Percentiles rank a stretch among this genome's conserved stretches.
Evolutionary conservation across 805 yeast species (phyloP).

Genomic region (Wickerhamiella cacticola): DNA sequence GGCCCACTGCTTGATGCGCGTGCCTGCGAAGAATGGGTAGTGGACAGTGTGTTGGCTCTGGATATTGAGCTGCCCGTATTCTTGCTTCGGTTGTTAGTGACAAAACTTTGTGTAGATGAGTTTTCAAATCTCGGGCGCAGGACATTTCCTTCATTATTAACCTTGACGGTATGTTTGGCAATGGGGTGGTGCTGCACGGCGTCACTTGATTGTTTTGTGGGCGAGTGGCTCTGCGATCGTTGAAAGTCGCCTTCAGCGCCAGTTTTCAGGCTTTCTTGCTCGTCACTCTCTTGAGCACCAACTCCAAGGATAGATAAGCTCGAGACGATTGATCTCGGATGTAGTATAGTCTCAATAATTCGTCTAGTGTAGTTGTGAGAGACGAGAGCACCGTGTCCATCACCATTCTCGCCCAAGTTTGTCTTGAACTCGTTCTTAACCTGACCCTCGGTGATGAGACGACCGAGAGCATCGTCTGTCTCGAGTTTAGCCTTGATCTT

Average conservation of each 20-base stretch:
- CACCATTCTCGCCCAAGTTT: neutral
- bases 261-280: neutral
- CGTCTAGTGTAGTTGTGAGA: neutral
- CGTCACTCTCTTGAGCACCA: neutral
- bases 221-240: no score
- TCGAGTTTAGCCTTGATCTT: neutral
- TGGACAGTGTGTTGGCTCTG: neutral
- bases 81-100: neutral
- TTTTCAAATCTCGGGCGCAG: neutral
- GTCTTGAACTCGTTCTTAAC: conserved; percentile 7
- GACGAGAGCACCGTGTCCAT: conserved; percentile 5
- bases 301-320: neutral
- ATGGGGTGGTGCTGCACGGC: neutral
- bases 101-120: neutral
- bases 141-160: neutral
- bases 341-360: neutral
- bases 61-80: neutral
- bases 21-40: neutral
- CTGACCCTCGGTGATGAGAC: neutral
- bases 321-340: neutral
- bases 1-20: neutral
- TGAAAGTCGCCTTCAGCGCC: neutral
- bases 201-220: no score
- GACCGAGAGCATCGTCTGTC: neutral
- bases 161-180: conserved; percentile 1